Evolutionary conservation across 768 basidiomycete species (phyloP).

Genomic region (Rhodotorula paludigena): DNA sequence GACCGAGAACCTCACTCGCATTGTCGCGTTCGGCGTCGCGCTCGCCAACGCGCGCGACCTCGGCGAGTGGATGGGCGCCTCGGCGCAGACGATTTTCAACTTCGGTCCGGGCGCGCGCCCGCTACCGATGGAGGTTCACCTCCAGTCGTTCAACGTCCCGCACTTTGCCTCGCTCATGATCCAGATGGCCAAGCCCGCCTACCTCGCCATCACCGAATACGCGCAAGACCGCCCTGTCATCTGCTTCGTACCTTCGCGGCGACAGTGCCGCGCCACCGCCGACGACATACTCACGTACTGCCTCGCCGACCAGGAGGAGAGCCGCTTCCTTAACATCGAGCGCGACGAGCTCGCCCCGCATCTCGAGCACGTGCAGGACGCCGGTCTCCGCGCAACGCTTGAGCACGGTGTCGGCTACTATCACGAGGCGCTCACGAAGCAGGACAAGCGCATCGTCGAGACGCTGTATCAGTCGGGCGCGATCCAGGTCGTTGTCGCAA

Average conservation of each 20-base stretch:
- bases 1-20: constrained; percentile 83
- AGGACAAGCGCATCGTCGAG: constrained; percentile 91
- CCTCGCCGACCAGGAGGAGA: constrained; percentile 73
- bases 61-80: constrained; percentile 95
- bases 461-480: constrained; percentile 88
- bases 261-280: constrained; percentile 89
- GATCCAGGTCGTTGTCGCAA: constrained; percentile 88
- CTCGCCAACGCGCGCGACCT: constrained; percentile 92
- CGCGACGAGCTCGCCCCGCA: constrained; percentile 76
- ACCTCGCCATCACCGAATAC: constrained; percentile 83
- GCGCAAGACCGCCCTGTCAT: constrained; percentile 81
- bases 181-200: constrained; percentile 96
- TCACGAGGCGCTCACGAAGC: constrained; percentile 84
- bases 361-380: constrained; percentile 74
- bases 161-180: constrained; percentile 99
- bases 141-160: constrained; percentile 92
- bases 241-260: constrained; percentile 83
- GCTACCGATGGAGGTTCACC: constrained; percentile 90
- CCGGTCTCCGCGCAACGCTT: constrained; percentile 68
- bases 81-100: constrained; percentile 92
- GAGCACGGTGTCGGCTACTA: constrained; percentile 90
- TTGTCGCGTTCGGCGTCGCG: constrained; percentile 91
- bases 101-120: constrained; percentile 96
- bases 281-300: constrained; percentile 86
- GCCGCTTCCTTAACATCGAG: constrained; percentile 85